Base-by-base conservation (phyloP, 768 basidiomycete species). In the Xerocomellus intermedius region DNA sequence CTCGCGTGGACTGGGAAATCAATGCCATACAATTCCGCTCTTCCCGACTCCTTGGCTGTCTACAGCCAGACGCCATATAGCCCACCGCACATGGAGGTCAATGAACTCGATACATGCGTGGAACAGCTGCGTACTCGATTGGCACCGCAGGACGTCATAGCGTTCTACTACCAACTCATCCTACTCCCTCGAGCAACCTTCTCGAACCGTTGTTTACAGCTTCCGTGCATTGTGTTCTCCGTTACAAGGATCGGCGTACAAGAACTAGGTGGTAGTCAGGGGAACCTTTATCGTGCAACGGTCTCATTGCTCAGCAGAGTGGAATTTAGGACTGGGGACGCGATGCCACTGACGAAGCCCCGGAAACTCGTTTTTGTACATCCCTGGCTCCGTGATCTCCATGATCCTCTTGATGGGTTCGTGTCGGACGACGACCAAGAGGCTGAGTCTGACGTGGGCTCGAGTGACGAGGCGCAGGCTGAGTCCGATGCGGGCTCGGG, bases 361-460 rank as follows among this genome's bases (percentile, higher is more conserved):
- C 42, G 43, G 7, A 42, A 42, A 14, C 42, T 52, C 1, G 13
- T 52, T 3, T 54, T 61, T 9, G 54, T 59, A 3, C 28, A 56
- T 17, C 60, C 58, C 0, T 60, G 60, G 58, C 14, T 59, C 33
- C 51, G 16, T n/a, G 55, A 55, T 42, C 38, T 61, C 17, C 2
- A 30, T 2, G 43, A 36, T 17, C 35, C 10, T 2, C 30, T n/a
- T 8, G 52, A 48, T 26, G 42, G 14, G 3, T 36, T 32, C 13
- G 26, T 13, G 6, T 30, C 8, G 9, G 28, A 28, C 28, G 28
- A 28, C 28, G 28, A 28, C 8, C 28, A 8, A 8, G 28, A 28
- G 28, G 8, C 28, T 28, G 28, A 28, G 26, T 28, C 28, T 8
- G 28, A 8, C 8, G 28, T 8, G 8, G 7, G 28, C 28, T 28